Evolutionary conservation across 78 protist genomes (phyloP), one percentile per base, ranked within the genome.

Genomic region (Dictyostelium purpureum): DNA sequence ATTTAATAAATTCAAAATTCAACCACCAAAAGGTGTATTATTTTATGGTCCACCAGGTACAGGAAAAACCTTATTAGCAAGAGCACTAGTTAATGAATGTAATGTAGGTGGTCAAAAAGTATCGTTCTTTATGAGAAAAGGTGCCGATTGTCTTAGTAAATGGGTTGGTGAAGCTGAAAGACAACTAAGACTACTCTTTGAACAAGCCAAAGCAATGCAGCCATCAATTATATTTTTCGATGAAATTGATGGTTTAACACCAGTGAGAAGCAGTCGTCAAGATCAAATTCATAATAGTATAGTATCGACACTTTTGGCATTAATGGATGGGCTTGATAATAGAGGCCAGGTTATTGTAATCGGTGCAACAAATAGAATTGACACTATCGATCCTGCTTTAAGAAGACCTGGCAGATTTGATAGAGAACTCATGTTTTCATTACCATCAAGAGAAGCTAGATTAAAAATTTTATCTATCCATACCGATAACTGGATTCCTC

Each of bases 101-200:
- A 67, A 85, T 24, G 45, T 79, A 11, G 96, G 88, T 52, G 87
- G 94, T 42, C 87, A 80, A 24, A 73, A 81, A 19, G 92, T 98
- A 19, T 81, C 98, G 19, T 97, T 98, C 79, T 98, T 96, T 75
- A 97, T 98, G 98, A 88, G 99, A 19, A 98, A 98, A 47, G 99
- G 99, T 56, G 96, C 96, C 0, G 96, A 94, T 79, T 77, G 88
- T 73, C 59, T 94, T 19, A 83, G 93, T 63, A 96, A 75, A 95
- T 98, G 98, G 98, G 99, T 98, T 42, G 99, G 99, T 54, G 99
- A 98, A 63, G 88, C 98, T 0, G 99, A 98, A 33, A 70, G 96
- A 33, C 98, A 96, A 73, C 79, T 98, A 38, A 90, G 98, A 28
- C 26, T 95, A 52, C 94, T 98, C 40, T 98, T 98, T 74, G 96